Base-by-base conservation (phyloP, 2,329 filamentous ascomycete species). In the Aspergillus nomiae region DNA sequence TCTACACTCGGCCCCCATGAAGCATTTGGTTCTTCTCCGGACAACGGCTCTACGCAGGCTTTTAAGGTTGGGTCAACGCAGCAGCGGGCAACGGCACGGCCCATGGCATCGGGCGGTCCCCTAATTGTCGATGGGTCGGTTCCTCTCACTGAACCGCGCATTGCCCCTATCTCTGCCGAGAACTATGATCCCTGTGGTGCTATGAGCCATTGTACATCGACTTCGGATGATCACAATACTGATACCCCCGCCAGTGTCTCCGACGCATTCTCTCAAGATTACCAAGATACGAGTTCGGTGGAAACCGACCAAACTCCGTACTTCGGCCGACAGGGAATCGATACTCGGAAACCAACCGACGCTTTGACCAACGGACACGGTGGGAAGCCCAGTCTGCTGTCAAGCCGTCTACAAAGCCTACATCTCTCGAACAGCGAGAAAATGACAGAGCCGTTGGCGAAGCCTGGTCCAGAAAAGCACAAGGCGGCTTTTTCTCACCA, bases 71-170 rank as follows among this genome's bases (percentile, higher is more conserved):
- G 67, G 21, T 63, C 65, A 9, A 63, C 68, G 11, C 69, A 72
- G 51, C 70, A 65, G 48, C 67, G 72, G 36, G 62, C 70, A 14
- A 59, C 70, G 26, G 64, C 74, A n/a, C 75, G 75, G 43, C 68
- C 73, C 28, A 65, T 65, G n/a, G 67, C 69, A 38, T 61, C 72
- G 5, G 69, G 69, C 50, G 81, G 80, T 10, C 81, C 81, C 32
- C 66, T 83, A 61, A 82, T 83, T 43, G 77, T 83, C 7, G 81
- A 83, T 70, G 81, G 81, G 8, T 82, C 81, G 16, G 75, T 81
- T 34, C 76, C 77, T 36, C 73, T 69, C 3, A 77, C 73, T 65
- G 79, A 81, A 54, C 70, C 69, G 28, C 76, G 76, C 32, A 55
- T 7, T 34, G 65, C 73, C 30, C 68, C 74, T n/a, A 68, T 71